Base-by-base conservation (phyloP, 257 asterid genomes). In the Striga asiatica region DNA sequence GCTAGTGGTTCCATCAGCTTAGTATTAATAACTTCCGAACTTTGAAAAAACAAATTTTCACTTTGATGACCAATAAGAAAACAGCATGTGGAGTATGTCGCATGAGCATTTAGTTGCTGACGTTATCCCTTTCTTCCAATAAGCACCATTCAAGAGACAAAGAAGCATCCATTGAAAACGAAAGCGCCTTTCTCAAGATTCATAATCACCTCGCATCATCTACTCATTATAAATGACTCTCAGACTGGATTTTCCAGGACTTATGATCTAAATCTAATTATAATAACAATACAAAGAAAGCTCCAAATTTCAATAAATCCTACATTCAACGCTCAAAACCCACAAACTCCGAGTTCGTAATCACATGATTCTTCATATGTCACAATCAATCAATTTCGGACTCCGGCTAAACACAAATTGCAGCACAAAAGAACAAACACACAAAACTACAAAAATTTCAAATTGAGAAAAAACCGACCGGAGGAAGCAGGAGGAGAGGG, bases 391-490 rank as follows among this genome's bases (percentile, higher is more conserved):
- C 21, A 32, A 43, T 12, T 28, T 28, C 34, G 53, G 61, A 13
- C 41, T 27, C n/a, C n/a, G n/a, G n/a, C n/a, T 21, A 3, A 8
- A 49, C 57, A 14, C 34, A n/a, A 35, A 7, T 0, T 2, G 32
- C 32, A 32, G 17, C 32, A 35, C 24, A 41, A 31, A 50, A 12
- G 17, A 17, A 54, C 8, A 5, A 2, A 32, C 38, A 29, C 18
- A 54, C 0, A 61, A 27, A 38, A 35, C 31, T 11, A 29, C 4
- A 20, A 49, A 31, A 41, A 17, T 37, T n/a, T 0, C 48, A 42
- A 61, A 4, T 23, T 28, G 14, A 23, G 5, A 17, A 55, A 41
- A 34, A 14, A 69, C 85, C 56, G 20, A 87, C 96, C 96, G n/a
- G 69, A 14, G 18, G 76, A 31, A 55, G 71, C 51, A 34, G 78